phyloP scores from a whole-genome alignment of 2,329 filamentous ascomycete species.

The Graphium sp. region DNA sequence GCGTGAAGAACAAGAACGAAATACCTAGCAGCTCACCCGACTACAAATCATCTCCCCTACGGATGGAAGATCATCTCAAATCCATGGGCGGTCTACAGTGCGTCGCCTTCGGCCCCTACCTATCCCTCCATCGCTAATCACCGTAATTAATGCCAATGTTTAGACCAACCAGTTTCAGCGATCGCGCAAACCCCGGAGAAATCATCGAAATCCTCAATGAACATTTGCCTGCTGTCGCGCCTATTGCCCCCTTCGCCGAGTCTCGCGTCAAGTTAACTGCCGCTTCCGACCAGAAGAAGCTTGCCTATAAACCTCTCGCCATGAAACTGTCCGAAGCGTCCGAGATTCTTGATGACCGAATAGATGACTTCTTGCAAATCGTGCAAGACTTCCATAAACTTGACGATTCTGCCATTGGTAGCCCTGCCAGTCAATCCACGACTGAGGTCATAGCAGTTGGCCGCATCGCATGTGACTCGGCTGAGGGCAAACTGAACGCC shows the following conservation, averaged over 20 bases:
- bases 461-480: conserved; percentile 73
- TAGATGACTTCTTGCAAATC: conserved; percentile 71
- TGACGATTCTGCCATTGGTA: conserved; percentile 71
- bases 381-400: conserved; percentile 60
- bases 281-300: conserved; percentile 78
- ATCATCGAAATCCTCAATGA: conserved; percentile 70
- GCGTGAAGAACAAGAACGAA: conserved; percentile 24
- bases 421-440: conserved; percentile 69
- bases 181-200: conserved; percentile 66
- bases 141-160: not conserved
- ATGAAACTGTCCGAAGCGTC: conserved; percentile 91
- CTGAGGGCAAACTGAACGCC: conserved; percentile 73
- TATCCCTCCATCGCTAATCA: not conserved
- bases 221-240: conserved; percentile 47
- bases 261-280: conserved; percentile 71
- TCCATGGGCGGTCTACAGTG: no score
- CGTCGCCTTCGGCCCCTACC: not conserved
- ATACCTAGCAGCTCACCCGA: conserved; percentile 25
- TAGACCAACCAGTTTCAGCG: conserved; percentile 51
- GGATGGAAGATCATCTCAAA: no score
- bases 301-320: conserved; percentile 78
- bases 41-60: conserved; percentile 14
- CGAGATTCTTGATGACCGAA: conserved; percentile 85
- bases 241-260: conserved; percentile 55
- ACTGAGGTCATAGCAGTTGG: conserved; percentile 81